Evolutionary conservation across 2,329 filamentous ascomycete species (phyloP), one percentile per base, ranked within the genome.

Genomic region (Graphilbum sp.): DNA sequence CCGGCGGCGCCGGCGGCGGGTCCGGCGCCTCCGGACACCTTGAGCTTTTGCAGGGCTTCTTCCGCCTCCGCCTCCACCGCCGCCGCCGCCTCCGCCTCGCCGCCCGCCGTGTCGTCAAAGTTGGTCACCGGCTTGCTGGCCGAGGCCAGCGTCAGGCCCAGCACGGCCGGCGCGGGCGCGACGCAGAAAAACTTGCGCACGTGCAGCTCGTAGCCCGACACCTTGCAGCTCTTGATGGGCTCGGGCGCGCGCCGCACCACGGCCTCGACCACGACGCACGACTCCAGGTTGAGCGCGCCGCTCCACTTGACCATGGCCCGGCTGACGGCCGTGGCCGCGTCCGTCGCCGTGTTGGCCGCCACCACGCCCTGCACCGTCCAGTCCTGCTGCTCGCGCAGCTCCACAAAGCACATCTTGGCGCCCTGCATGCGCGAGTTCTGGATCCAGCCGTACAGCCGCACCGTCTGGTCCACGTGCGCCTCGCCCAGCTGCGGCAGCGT

Each of bases 241-340:
- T 93, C 85, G 18, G 80, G 69, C 0, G 87, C 82, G 61, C 80
- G 79, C 66, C 86, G 72, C 38, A 96, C 78, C 24, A 69, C 63
- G 47, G 80, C 90, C 52, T 92, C 82, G 43, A 95, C 76, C 31
- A 77, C 64, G 20, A 95, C 76, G 49, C 81, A 86, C 49, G 79
- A 85, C 66, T 95, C 88, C 34, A 79, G 67, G 52, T 74, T 79
- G 47, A 94, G 61, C 32, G 64, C 69, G 35, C 72, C 74, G 36
- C 80, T 75, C 74, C 82, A 96, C 63, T 96, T 96, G 54, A 95
- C 83, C 88, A 96, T 96, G 59, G 83, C 85, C 55, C 77, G 79
- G 44, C 74, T 81, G 29, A 86, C n/a, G n/a, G n/a, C n/a, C n/a
- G n/a, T n/a, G n/a, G n/a, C n/a, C n/a, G n/a, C n/a, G n/a, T n/a